Evolutionary conservation across 345 rosid species (phyloP).

Genomic region (Citrus unshiu): DNA sequence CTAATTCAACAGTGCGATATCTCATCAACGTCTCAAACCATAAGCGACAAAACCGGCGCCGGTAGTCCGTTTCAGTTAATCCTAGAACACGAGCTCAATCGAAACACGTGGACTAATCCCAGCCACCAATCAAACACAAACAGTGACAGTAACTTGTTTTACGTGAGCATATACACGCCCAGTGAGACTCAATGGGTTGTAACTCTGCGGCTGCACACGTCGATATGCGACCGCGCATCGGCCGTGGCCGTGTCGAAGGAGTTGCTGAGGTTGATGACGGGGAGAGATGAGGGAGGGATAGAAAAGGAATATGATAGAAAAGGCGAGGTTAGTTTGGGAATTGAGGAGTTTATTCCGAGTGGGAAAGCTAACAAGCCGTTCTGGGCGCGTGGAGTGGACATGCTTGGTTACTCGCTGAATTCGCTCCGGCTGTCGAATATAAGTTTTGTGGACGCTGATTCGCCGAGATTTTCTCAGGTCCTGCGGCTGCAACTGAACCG

Average conservation of each 20-base stretch:
- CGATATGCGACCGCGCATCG: constrained; percentile 67
- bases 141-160: constrained; percentile 33
- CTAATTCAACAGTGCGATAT: constrained; percentile 46
- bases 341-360: constrained; percentile 69
- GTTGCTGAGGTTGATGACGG: constrained; percentile 32
- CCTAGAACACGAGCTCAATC: constrained; percentile 70
- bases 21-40: constrained; percentile 45
- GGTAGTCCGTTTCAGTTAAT: constrained; percentile 39
- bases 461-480: constrained; percentile 48
- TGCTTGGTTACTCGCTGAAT: constrained; percentile 88
- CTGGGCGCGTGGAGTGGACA: constrained; percentile 87
- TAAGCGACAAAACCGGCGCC: constrained; percentile 16
- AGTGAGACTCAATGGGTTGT: constrained; percentile 39
- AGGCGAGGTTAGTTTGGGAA: constrained; percentile 40
- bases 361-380: constrained; percentile 72
- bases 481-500: constrained; percentile 46
- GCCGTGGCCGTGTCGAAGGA: constrained; percentile 58
- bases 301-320: constrained; percentile 14
- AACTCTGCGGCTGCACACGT: constrained; percentile 62
- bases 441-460: constrained; percentile 43
- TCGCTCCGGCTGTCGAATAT: constrained; percentile 62
- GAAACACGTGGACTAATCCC: constrained; percentile 49
- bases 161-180: constrained; percentile 48
- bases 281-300: constrained; percentile 8
- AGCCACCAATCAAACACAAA: constrained; percentile 25